Evolutionary conservation across 768 basidiomycete genomes (phyloP).

Genomic region (Mycena epipterygia): DNA sequence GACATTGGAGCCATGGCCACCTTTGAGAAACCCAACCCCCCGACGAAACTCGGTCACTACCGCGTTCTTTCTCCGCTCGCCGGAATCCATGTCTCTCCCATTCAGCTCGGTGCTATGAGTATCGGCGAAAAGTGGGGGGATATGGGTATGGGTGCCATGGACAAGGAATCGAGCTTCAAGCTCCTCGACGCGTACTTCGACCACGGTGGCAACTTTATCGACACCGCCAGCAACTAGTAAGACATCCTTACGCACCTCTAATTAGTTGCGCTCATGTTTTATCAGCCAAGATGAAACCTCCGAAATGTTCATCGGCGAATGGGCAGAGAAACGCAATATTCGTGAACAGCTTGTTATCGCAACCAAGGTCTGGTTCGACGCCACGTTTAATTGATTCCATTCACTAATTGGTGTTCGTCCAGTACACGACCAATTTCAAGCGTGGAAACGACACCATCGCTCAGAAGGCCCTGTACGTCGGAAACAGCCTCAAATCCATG

Average conservation of each 20-base stretch:
- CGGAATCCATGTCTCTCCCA: constrained; percentile 60
- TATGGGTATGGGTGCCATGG: constrained; percentile 49
- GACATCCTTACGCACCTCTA: background rate
- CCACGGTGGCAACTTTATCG: constrained; percentile 47
- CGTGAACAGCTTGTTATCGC: constrained; percentile 63
- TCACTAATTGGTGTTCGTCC: background rate
- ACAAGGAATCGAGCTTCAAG: constrained; percentile 33
- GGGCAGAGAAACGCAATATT: constrained; percentile 56
- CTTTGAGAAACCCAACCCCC: background rate
- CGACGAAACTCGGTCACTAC: constrained; percentile 48
- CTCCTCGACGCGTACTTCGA: constrained; percentile 33
- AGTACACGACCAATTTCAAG: constrained; percentile 42
- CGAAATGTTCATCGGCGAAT: constrained; percentile 64
- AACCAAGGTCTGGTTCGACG: constrained; percentile 49
- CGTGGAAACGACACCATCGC: constrained; percentile 35
- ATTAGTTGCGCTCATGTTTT: background rate
- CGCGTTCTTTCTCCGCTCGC: constrained; percentile 54
- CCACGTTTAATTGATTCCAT: background rate
- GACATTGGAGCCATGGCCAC: background rate
- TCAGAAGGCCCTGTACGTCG: constrained; percentile 45
- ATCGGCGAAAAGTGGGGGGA: constrained; percentile 58
- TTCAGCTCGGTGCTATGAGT: constrained; percentile 61
- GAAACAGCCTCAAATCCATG: constrained; percentile 61
- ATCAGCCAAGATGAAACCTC: constrained; percentile 53
- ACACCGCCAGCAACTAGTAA: constrained; percentile 60